Conservation (phyloP, 2,329 filamentous ascomycete genomes). For the Aspergillus hortae region DNA sequence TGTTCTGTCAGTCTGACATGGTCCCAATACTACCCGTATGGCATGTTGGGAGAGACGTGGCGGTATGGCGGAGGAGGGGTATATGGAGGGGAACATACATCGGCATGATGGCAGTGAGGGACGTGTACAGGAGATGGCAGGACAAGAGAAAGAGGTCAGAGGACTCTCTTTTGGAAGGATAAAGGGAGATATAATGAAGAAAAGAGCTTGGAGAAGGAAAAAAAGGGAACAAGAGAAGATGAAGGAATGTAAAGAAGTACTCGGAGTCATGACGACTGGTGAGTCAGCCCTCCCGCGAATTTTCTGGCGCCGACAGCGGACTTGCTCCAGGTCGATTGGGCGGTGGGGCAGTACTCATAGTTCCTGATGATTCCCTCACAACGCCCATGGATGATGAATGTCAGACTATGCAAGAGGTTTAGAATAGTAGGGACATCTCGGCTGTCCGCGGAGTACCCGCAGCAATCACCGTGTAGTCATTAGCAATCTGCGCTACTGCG, state of each 20-base stretch:
- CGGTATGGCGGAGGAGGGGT: not conserved
- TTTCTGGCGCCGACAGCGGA: conserved; percentile 17
- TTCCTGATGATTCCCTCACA: not conserved
- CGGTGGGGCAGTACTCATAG: not conserved
- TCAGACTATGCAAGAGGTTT: too few relatives aligned
- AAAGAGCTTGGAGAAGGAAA: not conserved
- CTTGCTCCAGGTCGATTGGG: not conserved
- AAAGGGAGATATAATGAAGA: not conserved
- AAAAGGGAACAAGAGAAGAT: conserved; percentile 1
- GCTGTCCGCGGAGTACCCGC: not conserved
- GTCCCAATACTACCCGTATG: not conserved
- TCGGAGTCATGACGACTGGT: not conserved
- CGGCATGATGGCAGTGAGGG: conserved; percentile 29
- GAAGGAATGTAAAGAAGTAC: not conserved
- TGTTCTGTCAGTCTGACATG: not conserved
- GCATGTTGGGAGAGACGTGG: not conserved
- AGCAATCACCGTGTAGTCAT: conserved; percentile 6
- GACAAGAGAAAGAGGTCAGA: conserved; percentile 4
- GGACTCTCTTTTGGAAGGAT: not conserved
- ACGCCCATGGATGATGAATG: not conserved
- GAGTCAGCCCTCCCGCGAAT: conserved; percentile 9
- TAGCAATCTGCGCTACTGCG: conserved; percentile 3
- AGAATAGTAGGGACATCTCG: not conserved
- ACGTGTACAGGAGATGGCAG: conserved; percentile 6
- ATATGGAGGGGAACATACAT: conserved; percentile 27